phyloP scores from a whole-genome alignment of 768 basidiomycete species.

The Boletus reticuloceps region DNA sequence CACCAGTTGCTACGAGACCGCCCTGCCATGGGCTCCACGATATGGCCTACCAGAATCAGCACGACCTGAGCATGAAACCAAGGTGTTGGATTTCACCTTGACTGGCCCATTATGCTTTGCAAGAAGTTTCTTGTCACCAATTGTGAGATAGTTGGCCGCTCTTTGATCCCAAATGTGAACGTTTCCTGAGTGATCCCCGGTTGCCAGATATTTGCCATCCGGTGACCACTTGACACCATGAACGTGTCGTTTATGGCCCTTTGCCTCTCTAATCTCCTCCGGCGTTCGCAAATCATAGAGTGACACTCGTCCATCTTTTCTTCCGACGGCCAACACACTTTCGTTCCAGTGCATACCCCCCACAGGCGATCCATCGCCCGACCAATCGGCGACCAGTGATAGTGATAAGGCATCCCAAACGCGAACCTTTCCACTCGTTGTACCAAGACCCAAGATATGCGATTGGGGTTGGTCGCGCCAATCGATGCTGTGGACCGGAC shows the following conservation, averaged over 20 bases:
- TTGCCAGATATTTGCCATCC: slow-evolving; percentile 40
- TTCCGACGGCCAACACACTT: slow-evolving; percentile 38
- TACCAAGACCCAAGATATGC: slow-evolving; percentile 50
- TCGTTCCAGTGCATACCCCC: slow-evolving; percentile 43
- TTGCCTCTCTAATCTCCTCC: slow-evolving; percentile 26
- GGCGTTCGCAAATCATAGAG: slow-evolving; percentile 37
- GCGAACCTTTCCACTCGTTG: slow-evolving; percentile 47
- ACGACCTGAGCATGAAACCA: neutral
- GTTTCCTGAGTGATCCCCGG: slow-evolving; percentile 39
- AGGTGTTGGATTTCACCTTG: slow-evolving; percentile 31
- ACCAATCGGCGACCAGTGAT: slow-evolving; percentile 33
- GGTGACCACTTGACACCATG: slow-evolving; percentile 42
- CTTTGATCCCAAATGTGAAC: slow-evolving; percentile 46
- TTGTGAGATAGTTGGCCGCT: slow-evolving; percentile 30
- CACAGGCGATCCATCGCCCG: slow-evolving; percentile 31
- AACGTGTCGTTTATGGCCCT: slow-evolving; percentile 34
- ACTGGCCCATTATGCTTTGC: slow-evolving; percentile 44
- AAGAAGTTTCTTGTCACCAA: slow-evolving; percentile 34
- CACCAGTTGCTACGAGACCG: slow-evolving; percentile 64
- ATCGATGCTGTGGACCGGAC: slow-evolving; percentile 45
- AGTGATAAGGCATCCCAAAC: slow-evolving; percentile 48
- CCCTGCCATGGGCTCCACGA: slow-evolving; percentile 77
- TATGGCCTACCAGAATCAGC: slow-evolving; percentile 46
- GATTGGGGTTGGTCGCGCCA: slow-evolving; percentile 48
- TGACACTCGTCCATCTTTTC: slow-evolving; percentile 36